phyloP scores from a whole-genome alignment of 257 asterid genomes.

The Echites panduratus region DNA sequence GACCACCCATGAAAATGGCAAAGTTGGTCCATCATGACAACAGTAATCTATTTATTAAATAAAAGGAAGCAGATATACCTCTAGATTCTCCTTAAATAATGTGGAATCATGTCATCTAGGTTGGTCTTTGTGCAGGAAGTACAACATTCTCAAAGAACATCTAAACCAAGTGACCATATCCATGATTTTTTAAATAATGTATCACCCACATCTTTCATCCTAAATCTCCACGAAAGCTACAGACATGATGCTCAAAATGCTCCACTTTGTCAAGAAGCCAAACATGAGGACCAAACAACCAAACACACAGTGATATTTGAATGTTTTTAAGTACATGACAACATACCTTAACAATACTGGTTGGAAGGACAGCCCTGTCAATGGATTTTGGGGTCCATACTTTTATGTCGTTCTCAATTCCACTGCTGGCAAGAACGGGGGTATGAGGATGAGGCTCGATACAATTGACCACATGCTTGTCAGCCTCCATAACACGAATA shows the following conservation, averaged over 20 bases:
- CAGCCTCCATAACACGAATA: conserved; percentile 84
- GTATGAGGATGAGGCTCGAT: conserved; percentile 81
- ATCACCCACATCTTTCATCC: background rate
- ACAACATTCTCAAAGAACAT: background rate
- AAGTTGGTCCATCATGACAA: background rate
- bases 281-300: background rate
- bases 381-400: conserved; percentile 74
- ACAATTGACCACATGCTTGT: conserved; percentile 68
- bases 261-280: background rate
- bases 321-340: background rate
- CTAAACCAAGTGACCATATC: background rate
- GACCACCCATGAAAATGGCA: background rate
- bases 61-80: background rate
- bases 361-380: conserved; percentile 64
- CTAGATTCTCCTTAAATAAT: background rate
- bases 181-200: background rate
- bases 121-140: background rate
- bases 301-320: background rate
- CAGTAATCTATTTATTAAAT: background rate
- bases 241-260: background rate
- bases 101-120: background rate
- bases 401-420: conserved; percentile 73
- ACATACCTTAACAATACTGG: conserved; percentile 57
- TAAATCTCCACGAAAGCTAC: background rate
- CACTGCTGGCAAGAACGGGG: conserved; percentile 75